Base-by-base conservation (phyloP, 179 eudicot genomes). In the Beta lomatogona region DNA sequence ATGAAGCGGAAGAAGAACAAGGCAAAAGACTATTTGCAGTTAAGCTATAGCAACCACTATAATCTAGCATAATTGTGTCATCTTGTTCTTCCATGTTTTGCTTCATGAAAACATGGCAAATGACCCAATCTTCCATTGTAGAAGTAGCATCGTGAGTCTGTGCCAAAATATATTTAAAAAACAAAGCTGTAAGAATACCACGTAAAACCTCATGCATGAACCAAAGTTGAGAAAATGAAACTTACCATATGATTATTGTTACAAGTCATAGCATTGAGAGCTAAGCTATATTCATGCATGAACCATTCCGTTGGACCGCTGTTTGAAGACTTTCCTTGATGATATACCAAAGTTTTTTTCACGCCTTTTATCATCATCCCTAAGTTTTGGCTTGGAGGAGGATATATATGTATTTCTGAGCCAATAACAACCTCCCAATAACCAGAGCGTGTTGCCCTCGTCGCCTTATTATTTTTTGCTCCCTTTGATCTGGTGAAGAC, bases 251-350 rank as follows among this genome's bases (percentile, higher is more conserved):
- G 21, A 52, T 25, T 25, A 25, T 25, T 25, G 28, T 25, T 25
- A 25, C 28, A 25, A 25, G 28, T 25, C 28, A 25, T 25, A 25
- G 28, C 28, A 25, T 25, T 25, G 28, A 25, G 28, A 25, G 46
- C 19, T 72, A 84, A 77, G 81, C 81, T 80, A 75, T 81, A 84
- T 69, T 81, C 83, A 81, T 84, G 81, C 86, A 84, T 81, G 76
- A 55, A 64, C 86, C 86, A 84, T 48, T 77, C 31, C 0, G 83
- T 84, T 22, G 84, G 81, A 65, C 75, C n/a, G 2, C 68, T 81
- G 41, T 72, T 71, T 0, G 84, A 78, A 22, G 85, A 8, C 50
- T 69, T 83, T 21, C 86, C 86, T 41, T 55, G 16, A 16, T 81
- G 44, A 19, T 64, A 84, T 52, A 71, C 82, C 45, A 77, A 73